phyloP scores from a whole-genome alignment of 352 stramenopile genomes.

The Phytophthora pseudosyringae region DNA sequence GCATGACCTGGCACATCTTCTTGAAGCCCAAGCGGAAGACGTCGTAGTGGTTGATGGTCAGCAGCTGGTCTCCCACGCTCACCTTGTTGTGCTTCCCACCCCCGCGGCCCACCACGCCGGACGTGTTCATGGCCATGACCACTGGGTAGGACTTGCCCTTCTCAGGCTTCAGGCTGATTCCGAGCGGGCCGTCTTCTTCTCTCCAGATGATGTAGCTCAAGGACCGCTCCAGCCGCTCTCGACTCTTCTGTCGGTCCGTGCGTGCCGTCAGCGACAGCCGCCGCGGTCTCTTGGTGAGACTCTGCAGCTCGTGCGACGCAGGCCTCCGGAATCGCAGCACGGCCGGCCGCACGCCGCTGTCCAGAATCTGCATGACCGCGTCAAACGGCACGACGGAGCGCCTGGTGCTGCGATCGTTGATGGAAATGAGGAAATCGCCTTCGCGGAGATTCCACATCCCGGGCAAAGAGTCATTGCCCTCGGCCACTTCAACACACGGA shows the following conservation, averaged over 20 bases:
- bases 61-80: conserved; percentile 56
- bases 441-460: conserved; percentile 72
- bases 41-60: conserved; percentile 80
- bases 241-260: conserved; percentile 41
- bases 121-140: conserved; percentile 51
- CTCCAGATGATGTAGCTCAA: conserved; percentile 75
- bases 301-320: conserved; percentile 49
- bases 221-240: conserved; percentile 59
- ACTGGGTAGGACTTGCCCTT: conserved; percentile 60
- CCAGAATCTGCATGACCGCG: conserved; percentile 58
- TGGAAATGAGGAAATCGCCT: conserved; percentile 65
- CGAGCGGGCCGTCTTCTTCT: conserved; percentile 67
- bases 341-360: conserved; percentile 64
- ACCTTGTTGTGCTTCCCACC: conserved; percentile 40
- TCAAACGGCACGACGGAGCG: conserved; percentile 49
- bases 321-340: conserved; percentile 70
- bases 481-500: conserved; percentile 55
- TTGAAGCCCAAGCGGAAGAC: conserved; percentile 64
- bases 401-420: conserved; percentile 62
- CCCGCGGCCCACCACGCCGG: conserved; percentile 33
- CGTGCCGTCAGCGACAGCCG: conserved; percentile 14
- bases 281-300: conserved; percentile 29
- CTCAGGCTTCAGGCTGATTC: conserved; percentile 62
- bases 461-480: conserved; percentile 67
- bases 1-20: conserved; percentile 63